A percentile compares a stretch with the other conserved stretches of the same genome.
phyloP scores from a whole-genome alignment of 768 basidiomycete species.

The Imleria badia region DNA sequence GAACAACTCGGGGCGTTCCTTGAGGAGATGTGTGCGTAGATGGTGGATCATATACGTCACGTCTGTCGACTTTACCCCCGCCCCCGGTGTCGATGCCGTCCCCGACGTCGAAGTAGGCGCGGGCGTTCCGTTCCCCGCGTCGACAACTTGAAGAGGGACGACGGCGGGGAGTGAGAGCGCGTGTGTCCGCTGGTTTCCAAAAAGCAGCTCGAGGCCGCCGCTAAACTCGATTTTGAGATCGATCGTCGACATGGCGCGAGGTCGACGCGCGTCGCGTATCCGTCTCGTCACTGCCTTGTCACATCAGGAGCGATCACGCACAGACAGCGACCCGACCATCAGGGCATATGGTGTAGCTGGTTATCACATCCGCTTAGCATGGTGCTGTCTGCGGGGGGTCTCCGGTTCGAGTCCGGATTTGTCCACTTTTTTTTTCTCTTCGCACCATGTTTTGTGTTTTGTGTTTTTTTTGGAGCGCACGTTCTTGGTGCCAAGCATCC shows the following conservation, averaged over 20 bases:
- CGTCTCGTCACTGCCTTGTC: too few relatives aligned
- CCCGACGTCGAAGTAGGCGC: background rate
- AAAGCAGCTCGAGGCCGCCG: constrained; percentile 85
- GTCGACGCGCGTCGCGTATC: too few relatives aligned
- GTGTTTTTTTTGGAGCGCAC: background rate
- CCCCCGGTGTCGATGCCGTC: constrained; percentile 8
- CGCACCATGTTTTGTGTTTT: too few relatives aligned
- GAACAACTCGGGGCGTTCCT: constrained; percentile 87
- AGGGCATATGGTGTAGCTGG: constrained; percentile 41
- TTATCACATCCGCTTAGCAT: constrained; percentile 43
- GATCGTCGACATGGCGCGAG: constrained; percentile 13
- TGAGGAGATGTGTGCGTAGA: constrained; percentile 74
- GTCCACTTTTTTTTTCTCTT: constrained; percentile 37
- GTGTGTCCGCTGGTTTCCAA: constrained; percentile 67
- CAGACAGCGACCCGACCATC: too few relatives aligned
- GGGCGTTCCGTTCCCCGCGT: too few relatives aligned
- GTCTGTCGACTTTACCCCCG: constrained; percentile 43
- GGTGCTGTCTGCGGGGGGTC: constrained; percentile 37
- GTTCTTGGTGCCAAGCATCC: too few relatives aligned
- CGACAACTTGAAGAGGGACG: too few relatives aligned
- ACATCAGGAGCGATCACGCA: too few relatives aligned
- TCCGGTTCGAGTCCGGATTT: constrained; percentile 42
- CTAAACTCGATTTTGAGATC: constrained; percentile 71
- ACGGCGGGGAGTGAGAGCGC: constrained; percentile 50
- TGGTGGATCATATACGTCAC: constrained; percentile 77